phyloP scores from a whole-genome alignment of 1,284 basidiomycete genomes.

The Sphagnurus paluster region DNA sequence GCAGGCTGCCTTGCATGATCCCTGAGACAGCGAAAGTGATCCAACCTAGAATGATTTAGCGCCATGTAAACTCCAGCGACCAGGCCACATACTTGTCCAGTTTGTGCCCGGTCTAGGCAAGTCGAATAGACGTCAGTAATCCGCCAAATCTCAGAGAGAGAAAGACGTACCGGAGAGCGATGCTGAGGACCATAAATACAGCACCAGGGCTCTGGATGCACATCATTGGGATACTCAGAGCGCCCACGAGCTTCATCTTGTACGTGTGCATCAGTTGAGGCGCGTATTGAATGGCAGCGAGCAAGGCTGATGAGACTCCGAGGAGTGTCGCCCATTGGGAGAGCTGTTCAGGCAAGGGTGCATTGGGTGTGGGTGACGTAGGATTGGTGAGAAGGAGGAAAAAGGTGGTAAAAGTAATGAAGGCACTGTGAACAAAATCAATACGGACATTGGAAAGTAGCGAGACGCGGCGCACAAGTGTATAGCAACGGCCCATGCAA shows the following conservation, averaged over 20 bases:
- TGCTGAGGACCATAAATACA: constrained; percentile 84
- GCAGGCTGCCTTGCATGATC: constrained; percentile 79
- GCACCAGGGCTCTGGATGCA: constrained; percentile 91
- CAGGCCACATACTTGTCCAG: constrained; percentile 70
- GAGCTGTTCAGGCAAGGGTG: constrained; percentile 31
- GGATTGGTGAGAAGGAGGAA: constrained; percentile 51
- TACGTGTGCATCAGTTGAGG: constrained; percentile 89
- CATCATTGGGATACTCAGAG: constrained; percentile 94
- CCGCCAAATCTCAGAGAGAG: constrained; percentile 6
- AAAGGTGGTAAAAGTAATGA: constrained; percentile 55
- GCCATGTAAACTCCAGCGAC: neutral
- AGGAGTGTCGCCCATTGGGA: constrained; percentile 81
- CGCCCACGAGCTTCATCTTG: constrained; percentile 79
- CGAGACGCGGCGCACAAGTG: constrained; percentile 69
- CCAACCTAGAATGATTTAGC: constrained; percentile 56
- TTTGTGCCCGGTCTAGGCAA: constrained; percentile 70
- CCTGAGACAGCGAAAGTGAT: constrained; percentile 85
- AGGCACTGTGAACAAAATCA: constrained; percentile 43
- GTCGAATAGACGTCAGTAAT: neutral
- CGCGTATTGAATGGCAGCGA: constrained; percentile 84
- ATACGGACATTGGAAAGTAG: neutral
- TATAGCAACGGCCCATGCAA: constrained; percentile 70
- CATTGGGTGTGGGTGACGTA: constrained; percentile 36
- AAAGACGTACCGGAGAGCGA: constrained; percentile 62
- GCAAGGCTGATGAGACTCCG: constrained; percentile 77